Evolutionary conservation across 495 filamentous ascomycete genomes (phyloP), one percentile per base, ranked within the genome.

Genomic region (Xylaria scruposa): DNA sequence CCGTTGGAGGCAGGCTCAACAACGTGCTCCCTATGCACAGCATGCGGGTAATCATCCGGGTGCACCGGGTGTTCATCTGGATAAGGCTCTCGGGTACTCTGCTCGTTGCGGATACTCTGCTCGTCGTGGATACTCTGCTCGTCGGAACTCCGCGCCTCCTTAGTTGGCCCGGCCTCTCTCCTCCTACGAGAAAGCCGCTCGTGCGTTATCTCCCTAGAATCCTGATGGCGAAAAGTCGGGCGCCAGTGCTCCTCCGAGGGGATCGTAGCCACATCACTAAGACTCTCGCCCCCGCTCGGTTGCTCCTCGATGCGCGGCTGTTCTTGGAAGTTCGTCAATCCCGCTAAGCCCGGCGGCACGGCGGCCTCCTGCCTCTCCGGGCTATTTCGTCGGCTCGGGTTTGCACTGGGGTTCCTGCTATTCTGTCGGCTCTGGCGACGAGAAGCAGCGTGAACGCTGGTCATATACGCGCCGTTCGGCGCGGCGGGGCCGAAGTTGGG

Each of bases 391-490:
- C 70, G 67, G 47, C 75, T 77, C 13, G 67, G 19, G 51, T 77
- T 77, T 1, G 72, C 70, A 46, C 75, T 79, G 10, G 70, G n/a
- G 36, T 77, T 76, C 7, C 75, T 72, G 46, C 75, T 76, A 9
- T 73, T 75, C 42, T 79, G 75, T 31, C 77, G 70, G 49, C 75
- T 79, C 17, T 73, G 70, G 4, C 75, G 75, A 9, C 77, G 77
- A 44, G 73, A 75, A 13, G 77, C 72, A 8, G 77, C 77, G 44
- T 75, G 77, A 10, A 75, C 71, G 17, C 73, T 75, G 1, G 75
- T 72, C 26, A 75, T 73, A 75, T 79, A 79, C 17, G 75, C 74
- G 47, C 76, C 75, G 40, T 71, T 72, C 19, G 75, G 72, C 47
- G 75, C 74, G 36, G 72, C 29, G 17, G 49, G 62, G 1, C 62